phyloP scores from a whole-genome alignment of 108 stramenopile genomes.

The Chaetoceros tenuissimus region DNA sequence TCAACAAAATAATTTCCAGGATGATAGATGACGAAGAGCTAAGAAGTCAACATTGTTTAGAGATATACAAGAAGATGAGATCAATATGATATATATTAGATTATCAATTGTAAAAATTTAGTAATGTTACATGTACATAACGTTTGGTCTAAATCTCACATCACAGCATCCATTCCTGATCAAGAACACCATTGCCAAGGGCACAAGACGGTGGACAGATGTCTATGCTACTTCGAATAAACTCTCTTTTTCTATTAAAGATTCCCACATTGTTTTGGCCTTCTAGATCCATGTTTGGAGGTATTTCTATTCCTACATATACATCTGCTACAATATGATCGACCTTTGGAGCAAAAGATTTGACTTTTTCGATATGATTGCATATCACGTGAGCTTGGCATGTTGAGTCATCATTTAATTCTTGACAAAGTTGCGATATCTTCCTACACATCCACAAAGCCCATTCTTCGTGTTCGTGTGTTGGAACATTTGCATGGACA shows the following conservation, averaged over 20 bases:
- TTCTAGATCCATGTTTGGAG: background rate
- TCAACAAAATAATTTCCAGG: background rate
- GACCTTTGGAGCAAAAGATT: conserved; percentile 85
- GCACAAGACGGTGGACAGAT: conserved; percentile 58
- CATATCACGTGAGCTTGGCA: conserved; percentile 48
- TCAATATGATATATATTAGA: background rate
- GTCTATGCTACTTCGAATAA: conserved; percentile 9
- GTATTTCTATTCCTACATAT: conserved; percentile 45
- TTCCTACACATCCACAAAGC: conserved; percentile 49
- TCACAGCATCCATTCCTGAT: conserved; percentile 62
- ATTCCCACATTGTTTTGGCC: conserved; percentile 15
- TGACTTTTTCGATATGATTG: conserved; percentile 77
- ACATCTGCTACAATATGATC: conserved; percentile 85
- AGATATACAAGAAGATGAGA: background rate
- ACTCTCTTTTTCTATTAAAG: conserved; percentile 16
- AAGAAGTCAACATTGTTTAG: background rate
- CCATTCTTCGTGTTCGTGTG: conserved; percentile 49
- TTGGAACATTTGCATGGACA: conserved; percentile 87
- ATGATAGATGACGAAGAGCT: background rate
- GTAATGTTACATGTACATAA: too few relatives aligned
- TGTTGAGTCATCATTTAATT: conserved; percentile 3
- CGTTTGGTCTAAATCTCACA: too few relatives aligned
- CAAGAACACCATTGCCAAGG: conserved; percentile 45
- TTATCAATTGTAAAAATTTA: too few relatives aligned
- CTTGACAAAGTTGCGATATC: conserved; percentile 13